Evolutionary conservation across 257 asterid species (phyloP), one percentile per base, ranked within the genome.

Genomic region (Ilex aquifolium): DNA sequence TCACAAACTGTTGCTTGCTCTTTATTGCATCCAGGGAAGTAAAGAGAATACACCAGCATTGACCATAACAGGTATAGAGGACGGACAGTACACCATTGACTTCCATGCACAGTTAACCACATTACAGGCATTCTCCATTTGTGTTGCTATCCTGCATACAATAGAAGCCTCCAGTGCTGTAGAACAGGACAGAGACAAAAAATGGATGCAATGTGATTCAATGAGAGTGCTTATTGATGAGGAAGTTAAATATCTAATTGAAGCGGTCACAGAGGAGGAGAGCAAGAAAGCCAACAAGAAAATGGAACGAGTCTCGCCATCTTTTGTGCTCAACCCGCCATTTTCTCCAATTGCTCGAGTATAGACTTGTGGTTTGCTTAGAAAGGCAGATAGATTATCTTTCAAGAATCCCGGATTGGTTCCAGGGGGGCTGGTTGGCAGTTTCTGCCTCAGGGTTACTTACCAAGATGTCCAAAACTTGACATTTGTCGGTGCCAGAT

Each of bases 331-430:
- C 65, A 79, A 85, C 65, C 97, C 99, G 8, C 97, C 97, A 0
- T 89, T 92, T 75, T 92, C 99, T 69, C 96, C 99, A 1, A 85
- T 92, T 57, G 76, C 84, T 71, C 84, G 97, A 52, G 95, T 82
- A 12, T 91, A 88, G 75, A 57, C 51, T 66, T 57, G 63, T 54
- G 57, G 52, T 3, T 11, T 6, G 11, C 15, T 17, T 53, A 7
- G n/a, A 15, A 7, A 0, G 30, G 6, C 31, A 21, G 30, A 53
- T 3, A 53, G 4, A 7, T 53, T 8, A 53, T 6, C 10, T 53
- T 14, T 53, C 57, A 6, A 6, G 15, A 3, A 7, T 53, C 10
- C n/a, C 10, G 57, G 10, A 14, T n/a, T n/a, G 27, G 56, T 9
- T 42, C 7, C 8, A n/a, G 56, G 8, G 8, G 8, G 10, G 10